phyloP scores from a whole-genome alignment of 306 rosid genomes.

The Sechiopsis laciniata region DNA sequence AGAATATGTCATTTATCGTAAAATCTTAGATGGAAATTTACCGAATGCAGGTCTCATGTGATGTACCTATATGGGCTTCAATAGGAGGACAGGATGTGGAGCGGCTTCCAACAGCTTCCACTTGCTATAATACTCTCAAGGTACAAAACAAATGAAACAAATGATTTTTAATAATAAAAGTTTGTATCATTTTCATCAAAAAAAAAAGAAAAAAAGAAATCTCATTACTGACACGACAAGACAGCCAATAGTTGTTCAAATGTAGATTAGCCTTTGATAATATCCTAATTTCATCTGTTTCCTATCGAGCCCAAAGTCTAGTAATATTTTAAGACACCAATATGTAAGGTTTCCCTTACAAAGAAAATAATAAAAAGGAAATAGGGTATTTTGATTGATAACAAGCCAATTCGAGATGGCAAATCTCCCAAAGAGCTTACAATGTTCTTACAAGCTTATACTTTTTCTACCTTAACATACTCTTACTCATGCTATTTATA shows the following conservation, averaged over 20 bases:
- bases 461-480: too few relatives aligned
- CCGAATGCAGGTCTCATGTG: slow-evolving; percentile 64
- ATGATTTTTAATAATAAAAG: not conserved
- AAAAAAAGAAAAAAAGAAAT: not conserved
- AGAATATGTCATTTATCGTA: not conserved
- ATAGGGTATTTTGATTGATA: too few relatives aligned
- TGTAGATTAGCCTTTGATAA: not conserved
- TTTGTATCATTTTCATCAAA: not conserved
- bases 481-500: too few relatives aligned
- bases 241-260: not conserved
- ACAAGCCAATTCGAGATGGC: too few relatives aligned
- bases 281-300: slow-evolving; percentile 15
- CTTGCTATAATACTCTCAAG: slow-evolving; percentile 96
- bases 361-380: too few relatives aligned
- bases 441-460: too few relatives aligned
- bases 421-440: too few relatives aligned
- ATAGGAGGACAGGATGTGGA: slow-evolving; percentile 96
- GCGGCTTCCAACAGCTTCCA: slow-evolving; percentile 96
- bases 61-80: slow-evolving; percentile 84
- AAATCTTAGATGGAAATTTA: slow-evolving; percentile 11
- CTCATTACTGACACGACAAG: not conserved
- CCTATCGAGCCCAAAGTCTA: too few relatives aligned
- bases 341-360: too few relatives aligned
- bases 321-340: too few relatives aligned
- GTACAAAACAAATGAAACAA: slow-evolving; percentile 31